Evolutionary conservation across 768 basidiomycete species (phyloP).

Genomic region (Rhizopogon roseolus): DNA sequence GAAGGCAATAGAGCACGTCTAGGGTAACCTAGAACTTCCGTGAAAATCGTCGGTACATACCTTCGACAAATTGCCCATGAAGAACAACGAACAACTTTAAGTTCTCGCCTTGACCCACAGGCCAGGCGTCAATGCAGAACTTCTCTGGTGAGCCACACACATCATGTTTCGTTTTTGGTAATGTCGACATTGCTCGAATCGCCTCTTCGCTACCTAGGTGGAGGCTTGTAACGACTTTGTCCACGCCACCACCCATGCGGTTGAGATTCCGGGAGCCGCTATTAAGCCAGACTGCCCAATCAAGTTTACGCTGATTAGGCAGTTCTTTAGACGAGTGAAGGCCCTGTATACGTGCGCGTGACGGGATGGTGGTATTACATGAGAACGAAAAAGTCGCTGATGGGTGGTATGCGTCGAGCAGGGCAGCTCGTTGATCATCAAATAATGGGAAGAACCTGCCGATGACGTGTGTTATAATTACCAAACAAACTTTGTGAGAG

Average conservation of each 20-base stretch:
- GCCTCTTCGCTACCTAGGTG: conserved; percentile 68
- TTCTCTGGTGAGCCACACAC: conserved; percentile 72
- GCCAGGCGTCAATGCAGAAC: conserved; percentile 87
- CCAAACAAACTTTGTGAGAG: not conserved
- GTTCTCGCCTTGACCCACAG: conserved; percentile 55
- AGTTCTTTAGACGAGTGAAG: conserved; percentile 57
- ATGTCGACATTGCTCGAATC: conserved; percentile 49
- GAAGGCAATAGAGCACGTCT: not conserved
- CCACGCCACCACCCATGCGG: conserved; percentile 55
- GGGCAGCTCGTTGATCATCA: conserved; percentile 66
- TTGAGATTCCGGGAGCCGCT: conserved; percentile 75
- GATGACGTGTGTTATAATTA: conserved; percentile 9
- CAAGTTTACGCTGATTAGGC: conserved; percentile 80
- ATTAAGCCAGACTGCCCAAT: conserved; percentile 69
- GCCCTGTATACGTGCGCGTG: conserved; percentile 70
- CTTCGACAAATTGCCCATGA: conserved; percentile 89
- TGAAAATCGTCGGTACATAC: conserved; percentile 41
- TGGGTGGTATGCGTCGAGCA: conserved; percentile 75
- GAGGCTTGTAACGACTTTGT: conserved; percentile 60
- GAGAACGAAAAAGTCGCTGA: conserved; percentile 90
- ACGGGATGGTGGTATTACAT: conserved; percentile 77
- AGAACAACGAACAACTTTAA: conserved; percentile 63
- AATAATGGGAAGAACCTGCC: conserved; percentile 79
- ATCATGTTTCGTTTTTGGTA: conserved; percentile 84
- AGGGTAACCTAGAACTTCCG: not conserved